A percentile compares a stretch with the other conserved stretches of the same genome.
Evolutionary conservation across 768 basidiomycete species (phyloP).

Genomic region (Hortiboletus campestris): DNA sequence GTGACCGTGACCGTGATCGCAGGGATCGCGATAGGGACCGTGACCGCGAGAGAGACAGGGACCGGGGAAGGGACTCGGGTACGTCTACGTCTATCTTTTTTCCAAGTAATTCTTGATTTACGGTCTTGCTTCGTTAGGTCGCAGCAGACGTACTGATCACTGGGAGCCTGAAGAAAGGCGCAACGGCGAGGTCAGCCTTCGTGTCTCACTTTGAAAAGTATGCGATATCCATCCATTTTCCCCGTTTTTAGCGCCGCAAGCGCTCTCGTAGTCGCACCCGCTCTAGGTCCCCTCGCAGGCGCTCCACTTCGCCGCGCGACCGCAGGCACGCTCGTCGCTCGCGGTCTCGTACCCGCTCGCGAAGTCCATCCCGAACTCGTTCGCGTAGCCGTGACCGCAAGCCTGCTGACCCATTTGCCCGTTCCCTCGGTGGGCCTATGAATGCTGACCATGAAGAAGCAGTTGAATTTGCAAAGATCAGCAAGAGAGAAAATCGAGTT

Average conservation of each 20-base stretch:
- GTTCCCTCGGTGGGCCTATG: slow-evolving; percentile 85
- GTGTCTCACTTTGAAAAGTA: neutral
- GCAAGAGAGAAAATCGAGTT: slow-evolving; percentile 97
- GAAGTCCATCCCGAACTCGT: slow-evolving; percentile 48
- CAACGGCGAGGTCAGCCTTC: slow-evolving; percentile 59
- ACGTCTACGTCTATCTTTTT: slow-evolving; percentile 12
- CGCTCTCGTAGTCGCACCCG: slow-evolving; percentile 66
- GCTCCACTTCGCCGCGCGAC: slow-evolving; percentile 61
- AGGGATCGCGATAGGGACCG: slow-evolving; percentile 47
- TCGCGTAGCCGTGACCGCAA: slow-evolving; percentile 59
- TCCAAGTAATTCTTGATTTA: neutral
- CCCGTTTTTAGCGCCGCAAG: slow-evolving; percentile 53
- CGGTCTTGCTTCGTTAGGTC: slow-evolving; percentile 34
- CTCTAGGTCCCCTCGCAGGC: slow-evolving; percentile 64
- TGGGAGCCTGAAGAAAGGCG: slow-evolving; percentile 85
- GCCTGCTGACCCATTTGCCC: slow-evolving; percentile 63
- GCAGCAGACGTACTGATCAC: slow-evolving; percentile 58
- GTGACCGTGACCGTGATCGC: slow-evolving; percentile 37
- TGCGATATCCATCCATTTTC: neutral
- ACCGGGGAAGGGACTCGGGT: slow-evolving; percentile 61
- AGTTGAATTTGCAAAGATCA: slow-evolving; percentile 90
- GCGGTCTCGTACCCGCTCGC: slow-evolving; percentile 62
- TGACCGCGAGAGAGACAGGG: slow-evolving; percentile 42
- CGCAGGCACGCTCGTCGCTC: slow-evolving; percentile 57
- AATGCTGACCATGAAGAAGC: slow-evolving; percentile 93